Base-by-base conservation (phyloP, 352 stramenopile species). In the Blastocystis sp. region DNA sequence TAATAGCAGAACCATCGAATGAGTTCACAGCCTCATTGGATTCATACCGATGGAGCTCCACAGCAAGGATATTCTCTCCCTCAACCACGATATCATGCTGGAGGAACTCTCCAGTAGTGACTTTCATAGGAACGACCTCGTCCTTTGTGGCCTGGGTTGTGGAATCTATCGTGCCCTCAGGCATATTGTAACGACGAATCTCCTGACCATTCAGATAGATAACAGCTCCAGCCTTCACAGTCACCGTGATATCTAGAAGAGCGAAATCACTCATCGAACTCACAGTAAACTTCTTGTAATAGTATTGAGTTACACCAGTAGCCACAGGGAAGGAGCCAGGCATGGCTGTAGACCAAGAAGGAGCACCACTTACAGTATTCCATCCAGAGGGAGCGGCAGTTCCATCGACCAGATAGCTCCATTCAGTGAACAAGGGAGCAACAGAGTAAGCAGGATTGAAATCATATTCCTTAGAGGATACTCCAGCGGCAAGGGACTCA, bases 201-300 rank as follows among this genome's bases (percentile, higher is more conserved):
- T 77, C 78, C 30, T 78, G 22, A 56, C 78, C 78, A 33, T 89
- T 89, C 40, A 89, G 56, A 24, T 89, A 89, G 15, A 89, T 19
- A 13, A 79, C 51, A 35, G 27, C 66, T 56, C 78, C 78, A 17
- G 78, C 78, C 60, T 89, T 79, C 44, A 76, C 56, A 4, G 11
- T 89, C 35, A 89, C 57, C 0, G 60, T 79, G 66, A 89, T 78
- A 35, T 76, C 37, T 7, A 66, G 15, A 0, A 37, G 24, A 19
- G 58, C 17, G 53, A 62, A 89, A 19, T 15, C 9, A 69, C 22
- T 54, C 24, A 82, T 35, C 11, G 24, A 60, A 13, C 11, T 11
- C 7, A 82, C 66, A 11, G 33, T 44, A 53, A 89, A 89, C n/a
- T 30, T 40, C 27, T 59, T 30, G 0, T 60, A 59, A 30, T 89